These are phyloP conservation scores for Cyclocybe aegerita DNA, from an alignment of 768 basidiomycete genomes.

Conservation along the genomic window DNA sequence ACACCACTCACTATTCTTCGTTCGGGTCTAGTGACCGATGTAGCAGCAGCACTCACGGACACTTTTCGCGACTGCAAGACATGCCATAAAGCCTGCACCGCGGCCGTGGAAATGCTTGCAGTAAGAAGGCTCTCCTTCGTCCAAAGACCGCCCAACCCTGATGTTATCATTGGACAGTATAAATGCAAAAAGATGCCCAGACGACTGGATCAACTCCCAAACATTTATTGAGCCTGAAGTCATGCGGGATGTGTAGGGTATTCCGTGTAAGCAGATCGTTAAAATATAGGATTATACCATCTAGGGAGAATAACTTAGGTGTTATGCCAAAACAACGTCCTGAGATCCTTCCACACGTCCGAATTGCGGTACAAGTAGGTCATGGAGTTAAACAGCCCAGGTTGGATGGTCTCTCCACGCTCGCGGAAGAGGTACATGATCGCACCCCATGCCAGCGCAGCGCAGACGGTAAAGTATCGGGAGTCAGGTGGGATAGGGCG, in stretches of 20 bases:
- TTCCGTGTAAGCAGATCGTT: conserved; percentile 15
- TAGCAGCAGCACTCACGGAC: conserved; percentile 54
- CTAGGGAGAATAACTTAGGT: conserved; percentile 40
- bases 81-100: conserved; percentile 60
- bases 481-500: conserved; percentile 84
- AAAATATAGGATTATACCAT: conserved; percentile 11
- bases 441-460: conserved; percentile 88
- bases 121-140: conserved; percentile 34
- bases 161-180: conserved; percentile 41
- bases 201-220: conserved; percentile 47
- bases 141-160: conserved; percentile 1
- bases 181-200: conserved; percentile 58
- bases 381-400: conserved; percentile 97
- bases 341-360: conserved; percentile 78
- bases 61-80: conserved; percentile 46
- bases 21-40: conserved; percentile 51
- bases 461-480: conserved; percentile 81
- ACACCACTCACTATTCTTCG: conserved; percentile 5
- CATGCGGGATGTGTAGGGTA: conserved; percentile 2
- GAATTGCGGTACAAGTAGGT: conserved; percentile 94
- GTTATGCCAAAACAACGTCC: conserved; percentile 91
- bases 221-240: conserved; percentile 18
- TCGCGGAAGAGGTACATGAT: conserved; percentile 97
- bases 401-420: conserved; percentile 87
- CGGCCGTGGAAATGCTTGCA: conserved; percentile 68